Evolutionary conservation across 2,329 filamentous ascomycete species (phyloP).

Genomic region (Hawksworthiomyces lignivorus): DNA sequence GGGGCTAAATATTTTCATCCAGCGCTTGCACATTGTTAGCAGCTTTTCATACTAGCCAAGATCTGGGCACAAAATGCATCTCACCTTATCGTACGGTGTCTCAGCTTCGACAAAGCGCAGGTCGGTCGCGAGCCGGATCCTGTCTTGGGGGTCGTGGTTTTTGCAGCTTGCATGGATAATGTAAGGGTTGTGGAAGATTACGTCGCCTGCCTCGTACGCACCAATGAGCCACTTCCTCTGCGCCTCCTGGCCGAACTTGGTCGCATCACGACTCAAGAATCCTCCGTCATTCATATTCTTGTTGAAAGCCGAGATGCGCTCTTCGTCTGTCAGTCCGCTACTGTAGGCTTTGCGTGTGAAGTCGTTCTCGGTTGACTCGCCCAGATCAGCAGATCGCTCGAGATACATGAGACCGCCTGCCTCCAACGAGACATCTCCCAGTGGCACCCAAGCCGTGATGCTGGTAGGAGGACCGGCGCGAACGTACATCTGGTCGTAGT

Average conservation of each 20-base stretch:
- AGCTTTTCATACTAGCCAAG: no score
- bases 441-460: background rate
- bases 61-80: no score
- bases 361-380: background rate
- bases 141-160: background rate
- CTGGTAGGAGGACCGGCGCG: background rate
- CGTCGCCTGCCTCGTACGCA: background rate
- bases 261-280: background rate
- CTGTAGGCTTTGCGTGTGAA: background rate
- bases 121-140: background rate
- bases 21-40: no score
- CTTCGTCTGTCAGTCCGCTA: background rate
- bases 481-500: background rate
- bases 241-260: background rate
- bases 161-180: background rate
- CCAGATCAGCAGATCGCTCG: background rate
- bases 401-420: background rate
- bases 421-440: background rate
- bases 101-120: background rate
- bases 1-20: no score
- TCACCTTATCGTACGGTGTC: background rate
- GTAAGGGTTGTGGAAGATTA: background rate
- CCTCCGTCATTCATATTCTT: background rate
- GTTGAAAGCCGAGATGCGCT: background rate
- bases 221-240: background rate